Conservation (phyloP, 306 rosid genomes). For the Casuarina equisetifolia region DNA sequence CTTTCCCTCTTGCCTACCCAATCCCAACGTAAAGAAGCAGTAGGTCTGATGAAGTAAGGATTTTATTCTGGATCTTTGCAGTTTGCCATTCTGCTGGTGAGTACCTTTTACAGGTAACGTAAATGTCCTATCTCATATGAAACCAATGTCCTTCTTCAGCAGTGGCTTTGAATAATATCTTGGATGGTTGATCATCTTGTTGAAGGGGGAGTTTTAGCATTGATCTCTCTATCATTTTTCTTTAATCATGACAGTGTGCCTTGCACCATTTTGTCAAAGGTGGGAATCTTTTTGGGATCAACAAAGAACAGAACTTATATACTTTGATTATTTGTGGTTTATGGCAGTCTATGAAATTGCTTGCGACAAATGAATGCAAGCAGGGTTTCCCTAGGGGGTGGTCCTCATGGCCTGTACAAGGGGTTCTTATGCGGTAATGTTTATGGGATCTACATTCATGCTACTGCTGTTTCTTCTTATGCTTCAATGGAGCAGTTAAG, state of each 20-base stretch:
- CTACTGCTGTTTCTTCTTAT: neutral
- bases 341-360: neutral
- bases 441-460: neutral
- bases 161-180: neutral
- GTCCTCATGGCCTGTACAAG: neutral
- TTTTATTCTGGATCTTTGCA: too few relatives aligned
- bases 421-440: neutral
- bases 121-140: too few relatives aligned
- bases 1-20: too few relatives aligned
- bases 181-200: neutral
- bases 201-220: neutral
- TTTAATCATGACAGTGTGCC: neutral
- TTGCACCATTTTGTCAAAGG: neutral
- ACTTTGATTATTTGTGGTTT: neutral
- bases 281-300: neutral
- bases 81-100: too few relatives aligned
- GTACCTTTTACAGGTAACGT: too few relatives aligned
- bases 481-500: neutral
- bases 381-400: neutral
- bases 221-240: too few relatives aligned
- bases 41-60: too few relatives aligned
- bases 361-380: neutral
- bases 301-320: neutral
- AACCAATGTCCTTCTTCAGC: neutral
- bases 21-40: too few relatives aligned